These are phyloP conservation scores for Myriosclerotinia scirpicola DNA, from an alignment of 2,329 filamentous ascomycete species.

Conservation along the genomic window DNA sequence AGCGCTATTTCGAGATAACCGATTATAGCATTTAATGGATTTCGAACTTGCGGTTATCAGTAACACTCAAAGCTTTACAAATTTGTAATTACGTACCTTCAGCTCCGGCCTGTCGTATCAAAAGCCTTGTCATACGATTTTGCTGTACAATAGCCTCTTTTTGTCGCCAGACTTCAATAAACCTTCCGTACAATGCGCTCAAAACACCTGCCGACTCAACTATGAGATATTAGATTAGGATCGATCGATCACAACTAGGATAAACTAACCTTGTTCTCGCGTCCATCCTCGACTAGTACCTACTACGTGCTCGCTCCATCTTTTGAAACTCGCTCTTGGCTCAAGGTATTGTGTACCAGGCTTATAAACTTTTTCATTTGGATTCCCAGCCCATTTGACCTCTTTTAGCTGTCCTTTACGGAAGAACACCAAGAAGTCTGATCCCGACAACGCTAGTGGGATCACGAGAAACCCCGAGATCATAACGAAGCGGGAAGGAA, in stretches of 20 bases:
- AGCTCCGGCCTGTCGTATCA: conserved; percentile 42
- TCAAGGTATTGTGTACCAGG: conserved; percentile 75
- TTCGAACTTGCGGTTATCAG: conserved; percentile 72
- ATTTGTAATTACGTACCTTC: conserved; percentile 1
- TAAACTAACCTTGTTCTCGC: conserved; percentile 61
- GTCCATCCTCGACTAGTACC: conserved; percentile 86
- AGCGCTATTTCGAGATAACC: conserved; percentile 91
- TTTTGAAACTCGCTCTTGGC: conserved; percentile 75
- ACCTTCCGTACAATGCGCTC: conserved; percentile 81
- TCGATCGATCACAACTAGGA: too few species aligned
- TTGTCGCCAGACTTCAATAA: conserved; percentile 91
- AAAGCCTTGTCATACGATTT: conserved; percentile 73
- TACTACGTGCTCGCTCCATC: conserved; percentile 72
- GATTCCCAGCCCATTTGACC: conserved; percentile 80
- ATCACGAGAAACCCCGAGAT: conserved; percentile 81
- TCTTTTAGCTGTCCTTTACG: conserved; percentile 71
- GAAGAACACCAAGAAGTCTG: conserved; percentile 90
- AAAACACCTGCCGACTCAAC: conserved; percentile 85
- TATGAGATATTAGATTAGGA: neutral
- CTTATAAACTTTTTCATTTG: conserved; percentile 74
- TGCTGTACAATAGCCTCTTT: conserved; percentile 77
- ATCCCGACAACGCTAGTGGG: conserved; percentile 72
- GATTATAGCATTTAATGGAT: conserved; percentile 91
- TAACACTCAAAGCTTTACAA: neutral
- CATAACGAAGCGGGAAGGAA: conserved; percentile 75